Base-by-base conservation (phyloP, 176 grass and related monocot species). In the Neostapfia colusana region DNA sequence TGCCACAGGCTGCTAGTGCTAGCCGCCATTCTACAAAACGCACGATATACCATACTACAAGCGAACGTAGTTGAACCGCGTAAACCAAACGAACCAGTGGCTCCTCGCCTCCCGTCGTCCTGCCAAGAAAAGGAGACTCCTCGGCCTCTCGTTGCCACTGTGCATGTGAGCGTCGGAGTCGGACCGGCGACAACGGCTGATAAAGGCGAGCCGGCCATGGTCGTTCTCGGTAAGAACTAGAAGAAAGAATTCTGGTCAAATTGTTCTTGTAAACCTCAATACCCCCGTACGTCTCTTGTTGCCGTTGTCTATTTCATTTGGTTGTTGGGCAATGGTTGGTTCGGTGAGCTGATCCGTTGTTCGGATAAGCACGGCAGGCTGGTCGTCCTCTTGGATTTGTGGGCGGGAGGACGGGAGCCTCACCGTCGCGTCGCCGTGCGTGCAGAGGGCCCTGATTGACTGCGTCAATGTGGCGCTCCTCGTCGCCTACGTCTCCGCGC, bases 391-490 rank as follows among this genome's bases (percentile, higher is more conserved):
- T 50, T 77, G 61, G 64, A 45, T 49, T 25, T 92, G 90, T 20
- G 51, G 65, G 7, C 17, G n/a, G 67, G 66, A 64, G 54, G 56
- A 66, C 0, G 70, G 51, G 17, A 8, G 0, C 26, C 45, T 81
- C 56, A 56, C 56, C 72, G 25, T 86, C 4, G 65, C 77, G 37
- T 86, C 78, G 15, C 65, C 56, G 4, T 86, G 84, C 72, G 78
- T 86, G 71, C 84, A 81, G 84, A 81, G 84, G 72, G 12, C 72
- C 6, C 65, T 86, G 3, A 57, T 86, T 21, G 84, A 86, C 56
- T 71, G 44, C 65, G 37, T 56, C 78, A 86, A 86, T 82, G 78
- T 5, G 20, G 15, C 27, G 44, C 45, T 86, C 14, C 65, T 86
- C 72, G 16, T 48, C 39, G 57, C 46, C 20, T 86, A 86, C 55